Evolutionary conservation across 2,329 filamentous ascomycete species (phyloP).

Genomic region (Diaporthe citriasiana): DNA sequence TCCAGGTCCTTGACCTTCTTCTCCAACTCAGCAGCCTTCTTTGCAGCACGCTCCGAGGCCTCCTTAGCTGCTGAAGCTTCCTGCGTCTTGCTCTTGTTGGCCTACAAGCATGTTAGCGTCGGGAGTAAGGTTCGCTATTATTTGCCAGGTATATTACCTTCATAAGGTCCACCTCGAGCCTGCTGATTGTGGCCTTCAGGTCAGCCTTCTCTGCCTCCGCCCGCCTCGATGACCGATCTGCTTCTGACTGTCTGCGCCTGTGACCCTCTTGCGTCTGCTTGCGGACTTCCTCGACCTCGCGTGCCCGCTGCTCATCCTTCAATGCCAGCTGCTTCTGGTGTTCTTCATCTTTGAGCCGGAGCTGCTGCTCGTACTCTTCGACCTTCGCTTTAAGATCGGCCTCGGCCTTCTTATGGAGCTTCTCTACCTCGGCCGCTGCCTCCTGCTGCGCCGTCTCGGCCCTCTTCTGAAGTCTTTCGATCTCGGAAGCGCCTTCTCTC

Average conservation of each 20-base stretch:
- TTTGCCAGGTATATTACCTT: conserved; percentile 59
- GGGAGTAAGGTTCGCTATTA: not conserved
- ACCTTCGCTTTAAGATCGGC: conserved; percentile 30
- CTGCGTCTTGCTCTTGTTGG: conserved; percentile 70
- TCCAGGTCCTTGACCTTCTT: conserved; percentile 48
- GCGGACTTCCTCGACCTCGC: conserved; percentile 58
- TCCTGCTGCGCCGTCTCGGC: conserved; percentile 66
- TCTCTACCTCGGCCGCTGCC: conserved; percentile 35
- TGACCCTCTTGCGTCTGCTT: conserved; percentile 61
- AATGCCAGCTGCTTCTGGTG: conserved; percentile 42
- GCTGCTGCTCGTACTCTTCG: conserved; percentile 29
- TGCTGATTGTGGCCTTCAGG: conserved; percentile 70
- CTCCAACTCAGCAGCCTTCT: conserved; percentile 55
- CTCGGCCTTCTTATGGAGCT: conserved; percentile 10
- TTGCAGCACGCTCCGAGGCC: conserved; percentile 61
- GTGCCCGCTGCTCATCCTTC: conserved; percentile 55
- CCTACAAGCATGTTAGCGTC: conserved; percentile 55
- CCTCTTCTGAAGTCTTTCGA: conserved; percentile 61
- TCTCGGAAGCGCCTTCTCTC: conserved; percentile 36
- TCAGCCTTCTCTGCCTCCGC: conserved; percentile 75
- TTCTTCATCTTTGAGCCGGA: conserved; percentile 30
- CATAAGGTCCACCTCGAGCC: conserved; percentile 73
- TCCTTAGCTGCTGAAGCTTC: conserved; percentile 67
- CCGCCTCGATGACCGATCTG: conserved; percentile 62
- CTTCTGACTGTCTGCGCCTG: conserved; percentile 49